Evolutionary conservation across 2,329 filamentous ascomycete genomes (phyloP).

Genomic region (Penicillium sp.): DNA sequence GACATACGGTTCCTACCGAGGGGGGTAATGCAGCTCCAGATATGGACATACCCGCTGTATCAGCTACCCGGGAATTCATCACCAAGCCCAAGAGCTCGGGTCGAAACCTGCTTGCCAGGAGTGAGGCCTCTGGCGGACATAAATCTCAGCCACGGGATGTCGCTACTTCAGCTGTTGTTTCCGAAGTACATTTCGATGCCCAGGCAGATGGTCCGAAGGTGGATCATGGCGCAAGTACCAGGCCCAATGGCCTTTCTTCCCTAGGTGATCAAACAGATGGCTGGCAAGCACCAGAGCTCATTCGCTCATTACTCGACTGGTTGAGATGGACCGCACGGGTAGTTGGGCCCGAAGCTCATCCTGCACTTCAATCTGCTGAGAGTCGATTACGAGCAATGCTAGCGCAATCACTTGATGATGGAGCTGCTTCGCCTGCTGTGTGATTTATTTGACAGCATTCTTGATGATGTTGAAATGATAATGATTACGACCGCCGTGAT

Average conservation of each 20-base stretch:
- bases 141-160: conserved; percentile 21
- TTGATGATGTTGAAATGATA: conserved; percentile 6
- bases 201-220: conserved; percentile 21
- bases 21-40: conserved; percentile 3
- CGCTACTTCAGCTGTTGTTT: conserved; percentile 36
- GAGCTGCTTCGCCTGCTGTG: not conserved
- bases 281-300: conserved; percentile 21
- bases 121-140: conserved; percentile 4
- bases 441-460: not conserved
- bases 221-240: too few relatives aligned
- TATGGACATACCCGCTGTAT: conserved; percentile 2
- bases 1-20: conserved; percentile 2
- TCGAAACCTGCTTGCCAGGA: conserved; percentile 29
- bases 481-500: too few relatives aligned
- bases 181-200: conserved; percentile 37
- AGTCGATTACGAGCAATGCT: conserved; percentile 35
- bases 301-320: conserved; percentile 36
- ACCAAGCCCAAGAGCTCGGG: conserved; percentile 25
- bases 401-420: conserved; percentile 15
- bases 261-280: conserved; percentile 2
- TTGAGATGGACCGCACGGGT: conserved; percentile 25
- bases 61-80: conserved; percentile 26
- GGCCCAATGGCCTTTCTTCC: not conserved
- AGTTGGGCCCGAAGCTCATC: conserved; percentile 13
- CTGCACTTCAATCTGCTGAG: conserved; percentile 32